A percentile compares a stretch with the other conserved stretches of the same genome.
These are phyloP conservation scores for Cyclotella atomus DNA, from an alignment of 108 stramenopile species.

Conservation along the genomic window DNA sequence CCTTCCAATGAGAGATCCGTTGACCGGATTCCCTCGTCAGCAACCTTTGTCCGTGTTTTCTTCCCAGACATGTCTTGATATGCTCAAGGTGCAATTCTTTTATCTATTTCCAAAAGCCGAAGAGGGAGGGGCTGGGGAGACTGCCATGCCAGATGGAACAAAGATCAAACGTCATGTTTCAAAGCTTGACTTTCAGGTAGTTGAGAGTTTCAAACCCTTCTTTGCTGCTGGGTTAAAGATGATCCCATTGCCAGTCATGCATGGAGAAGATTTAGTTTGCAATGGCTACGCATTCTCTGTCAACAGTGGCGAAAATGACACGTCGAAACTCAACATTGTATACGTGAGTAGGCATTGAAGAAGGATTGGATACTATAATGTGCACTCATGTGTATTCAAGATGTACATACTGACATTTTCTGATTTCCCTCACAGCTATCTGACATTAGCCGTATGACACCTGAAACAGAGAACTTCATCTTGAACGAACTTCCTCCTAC, in stretches of 20 bases:
- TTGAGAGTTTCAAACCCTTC: conserved; percentile 65
- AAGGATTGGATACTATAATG: too few species aligned
- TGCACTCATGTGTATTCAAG: too few species aligned
- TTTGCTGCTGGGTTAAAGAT: conserved; percentile 65
- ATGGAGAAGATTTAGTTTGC: conserved; percentile 84
- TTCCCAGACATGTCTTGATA: conserved; percentile 55
- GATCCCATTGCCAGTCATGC: conserved; percentile 83
- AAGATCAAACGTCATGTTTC: conserved; percentile 67
- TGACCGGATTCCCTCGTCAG: conserved; percentile 39
- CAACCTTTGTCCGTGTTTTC: conserved; percentile 64
- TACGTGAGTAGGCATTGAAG: too few species aligned
- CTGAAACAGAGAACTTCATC: conserved; percentile 74
- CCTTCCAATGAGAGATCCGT: conserved; percentile 10
- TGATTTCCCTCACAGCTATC: conserved; percentile 43
- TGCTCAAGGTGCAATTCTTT: conserved; percentile 62
- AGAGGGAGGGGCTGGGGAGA: conserved; percentile 21
- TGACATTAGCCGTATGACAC: conserved; percentile 78
- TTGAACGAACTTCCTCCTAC: conserved; percentile 65
- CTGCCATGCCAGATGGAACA: conserved; percentile 9
- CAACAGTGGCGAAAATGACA: conserved; percentile 4
- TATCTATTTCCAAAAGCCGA: conserved; percentile 71
- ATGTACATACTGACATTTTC: too few species aligned
- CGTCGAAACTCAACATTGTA: conserved; percentile 61
- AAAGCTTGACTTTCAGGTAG: conserved; percentile 59
- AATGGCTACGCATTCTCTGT: conserved; percentile 85